Percentiles rank a stretch among this genome's conserved stretches.
Evolutionary conservation across 495 filamentous ascomycete species (phyloP).

Genomic region (Lasiosphaeriaceae sp.): DNA sequence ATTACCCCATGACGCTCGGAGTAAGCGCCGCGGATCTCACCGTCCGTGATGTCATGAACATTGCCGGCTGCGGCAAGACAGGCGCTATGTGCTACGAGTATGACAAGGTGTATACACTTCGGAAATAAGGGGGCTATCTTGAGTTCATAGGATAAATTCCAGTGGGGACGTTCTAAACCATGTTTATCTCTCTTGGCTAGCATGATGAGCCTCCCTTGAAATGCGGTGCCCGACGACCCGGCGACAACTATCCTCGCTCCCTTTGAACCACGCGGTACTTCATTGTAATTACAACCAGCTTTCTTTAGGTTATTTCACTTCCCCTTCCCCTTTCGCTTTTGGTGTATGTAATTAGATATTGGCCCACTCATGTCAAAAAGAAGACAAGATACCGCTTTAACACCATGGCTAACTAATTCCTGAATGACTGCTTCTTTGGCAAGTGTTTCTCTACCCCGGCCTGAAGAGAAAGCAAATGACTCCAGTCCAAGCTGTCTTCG

Average conservation of each 20-base stretch:
- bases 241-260: too few species aligned
- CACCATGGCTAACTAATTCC: not conserved
- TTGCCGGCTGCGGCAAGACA: slow-evolving; percentile 19
- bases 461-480: slow-evolving; percentile 54
- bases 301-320: too few species aligned
- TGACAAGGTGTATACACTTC: slow-evolving; percentile 22
- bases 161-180: too few species aligned
- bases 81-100: slow-evolving; percentile 40
- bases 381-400: not conserved
- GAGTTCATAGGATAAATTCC: too few species aligned
- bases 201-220: too few species aligned
- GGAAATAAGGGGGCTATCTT: not conserved
- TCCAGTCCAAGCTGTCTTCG: slow-evolving; percentile 54
- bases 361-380: too few species aligned
- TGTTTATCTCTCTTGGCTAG: too few species aligned
- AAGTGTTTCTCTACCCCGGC: not conserved
- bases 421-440: not conserved
- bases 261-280: too few species aligned
- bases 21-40: slow-evolving; percentile 29
- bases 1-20: slow-evolving; percentile 26
- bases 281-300: too few species aligned
- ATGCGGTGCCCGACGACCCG: too few species aligned
- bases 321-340: too few species aligned
- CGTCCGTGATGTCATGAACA: slow-evolving; percentile 35
- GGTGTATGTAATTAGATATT: too few species aligned